A percentile compares a stretch with the other conserved stretches of the same genome.
These are phyloP conservation scores for Paraglomus occultum DNA, from an alignment of 192 early-diverging fungal species.

Conservation along the genomic window DNA sequence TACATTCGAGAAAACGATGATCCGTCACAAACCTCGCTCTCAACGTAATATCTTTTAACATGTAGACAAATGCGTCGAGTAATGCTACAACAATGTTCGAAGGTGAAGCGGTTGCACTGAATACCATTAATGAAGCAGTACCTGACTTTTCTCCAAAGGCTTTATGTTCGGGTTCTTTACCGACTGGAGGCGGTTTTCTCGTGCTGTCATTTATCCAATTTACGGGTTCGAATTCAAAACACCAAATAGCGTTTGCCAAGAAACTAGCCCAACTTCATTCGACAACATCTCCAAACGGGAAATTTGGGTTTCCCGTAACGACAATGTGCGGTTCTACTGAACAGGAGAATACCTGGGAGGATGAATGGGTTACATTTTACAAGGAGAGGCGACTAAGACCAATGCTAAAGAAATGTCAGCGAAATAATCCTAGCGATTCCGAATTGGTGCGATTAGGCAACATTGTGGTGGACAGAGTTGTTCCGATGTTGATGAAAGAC, in stretches of 20 bases:
- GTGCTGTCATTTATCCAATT: neutral
- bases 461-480: constrained; percentile 26
- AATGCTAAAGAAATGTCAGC: constrained; percentile 22
- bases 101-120: constrained; percentile 19
- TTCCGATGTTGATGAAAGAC: constrained; percentile 21
- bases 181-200: constrained; percentile 20
- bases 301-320: constrained; percentile 28
- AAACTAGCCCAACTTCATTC: constrained; percentile 28
- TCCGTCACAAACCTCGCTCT: neutral
- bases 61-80: neutral
- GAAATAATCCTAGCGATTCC: constrained; percentile 9
- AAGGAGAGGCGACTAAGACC: constrained; percentile 18
- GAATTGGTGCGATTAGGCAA: constrained; percentile 9
- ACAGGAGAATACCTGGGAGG: constrained; percentile 36
- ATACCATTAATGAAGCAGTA: constrained; percentile 6
- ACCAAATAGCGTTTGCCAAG: constrained; percentile 14
- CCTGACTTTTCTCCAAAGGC: constrained; percentile 22
- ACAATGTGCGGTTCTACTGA: constrained; percentile 33
- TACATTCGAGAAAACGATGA: neutral
- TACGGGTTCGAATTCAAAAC: neutral
- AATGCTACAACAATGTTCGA: constrained; percentile 26
- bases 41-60: neutral
- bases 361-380: constrained; percentile 29
- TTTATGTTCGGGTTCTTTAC: constrained; percentile 4
- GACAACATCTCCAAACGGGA: constrained; percentile 24